phyloP scores from a whole-genome alignment of 2,329 filamentous ascomycete species.

The Colletotrichum sp. region DNA sequence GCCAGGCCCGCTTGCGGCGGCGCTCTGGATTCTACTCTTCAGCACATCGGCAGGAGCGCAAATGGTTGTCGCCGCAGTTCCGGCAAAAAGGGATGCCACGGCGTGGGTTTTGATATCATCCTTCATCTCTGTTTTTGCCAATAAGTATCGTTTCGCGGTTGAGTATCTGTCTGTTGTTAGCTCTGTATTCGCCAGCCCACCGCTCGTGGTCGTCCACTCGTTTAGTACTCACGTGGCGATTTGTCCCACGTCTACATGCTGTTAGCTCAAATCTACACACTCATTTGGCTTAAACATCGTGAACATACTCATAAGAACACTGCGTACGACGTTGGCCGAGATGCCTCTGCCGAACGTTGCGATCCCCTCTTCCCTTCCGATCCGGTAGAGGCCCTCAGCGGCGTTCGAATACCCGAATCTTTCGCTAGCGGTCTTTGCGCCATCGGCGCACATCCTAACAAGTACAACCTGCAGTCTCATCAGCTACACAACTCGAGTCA shows the following conservation, averaged over 20 bases:
- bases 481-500: neutral
- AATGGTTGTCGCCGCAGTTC: conserved; percentile 50
- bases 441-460: conserved; percentile 52
- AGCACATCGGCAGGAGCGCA: conserved; percentile 51
- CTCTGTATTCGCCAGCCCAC: neutral
- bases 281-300: conserved; percentile 34
- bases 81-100: conserved; percentile 43
- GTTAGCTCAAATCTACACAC: conserved; percentile 33
- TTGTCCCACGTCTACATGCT: conserved; percentile 40
- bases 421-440: conserved; percentile 39
- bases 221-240: conserved; percentile 43
- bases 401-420: conserved; percentile 45
- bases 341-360: conserved; percentile 42
- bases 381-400: conserved; percentile 35
- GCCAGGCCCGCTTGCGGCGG: conserved; percentile 21
- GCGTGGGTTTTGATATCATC: conserved; percentile 47
- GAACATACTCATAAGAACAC: conserved; percentile 49
- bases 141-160: conserved; percentile 37
- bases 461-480: conserved; percentile 35
- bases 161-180: conserved; percentile 32
- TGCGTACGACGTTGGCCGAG: conserved; percentile 44
- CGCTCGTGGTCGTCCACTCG: neutral
- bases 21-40: conserved; percentile 47
- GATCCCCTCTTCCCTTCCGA: conserved; percentile 43
- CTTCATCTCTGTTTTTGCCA: conserved; percentile 29